These are phyloP conservation scores for Hymenoscyphus linearis DNA, from an alignment of 2,329 filamentous ascomycete genomes.

Conservation along the genomic window DNA sequence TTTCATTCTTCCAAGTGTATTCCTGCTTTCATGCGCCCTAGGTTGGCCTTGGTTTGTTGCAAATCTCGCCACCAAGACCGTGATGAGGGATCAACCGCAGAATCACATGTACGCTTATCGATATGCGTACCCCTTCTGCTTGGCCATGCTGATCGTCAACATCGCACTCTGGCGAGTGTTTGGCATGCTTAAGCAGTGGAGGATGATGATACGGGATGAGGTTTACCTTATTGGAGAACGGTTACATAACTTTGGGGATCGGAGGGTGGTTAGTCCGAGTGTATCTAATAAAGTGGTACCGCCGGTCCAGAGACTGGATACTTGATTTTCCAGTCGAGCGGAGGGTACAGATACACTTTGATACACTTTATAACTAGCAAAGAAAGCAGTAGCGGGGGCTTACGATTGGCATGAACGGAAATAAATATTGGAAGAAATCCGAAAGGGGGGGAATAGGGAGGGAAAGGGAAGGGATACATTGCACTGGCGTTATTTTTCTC, in stretches of 20 bases:
- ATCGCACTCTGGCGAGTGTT: conserved; percentile 49
- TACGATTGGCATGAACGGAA: neutral
- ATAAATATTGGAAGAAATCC: neutral
- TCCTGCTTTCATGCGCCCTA: conserved; percentile 59
- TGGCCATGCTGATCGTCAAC: conserved; percentile 35
- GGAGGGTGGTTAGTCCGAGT: conserved; percentile 17
- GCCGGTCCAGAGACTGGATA: conserved; percentile 26
- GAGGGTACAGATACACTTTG: neutral
- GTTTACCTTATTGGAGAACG: conserved; percentile 93
- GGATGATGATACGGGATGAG: conserved; percentile 80
- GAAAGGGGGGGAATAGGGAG: too few relatives aligned
- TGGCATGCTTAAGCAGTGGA: conserved; percentile 67
- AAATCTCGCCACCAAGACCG: conserved; percentile 41
- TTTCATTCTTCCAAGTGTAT: conserved; percentile 71
- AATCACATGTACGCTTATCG: conserved; percentile 42
- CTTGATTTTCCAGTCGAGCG: conserved; percentile 11
- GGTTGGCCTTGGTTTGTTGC: conserved; percentile 59
- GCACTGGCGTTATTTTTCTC: neutral
- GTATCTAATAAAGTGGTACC: conserved; percentile 10
- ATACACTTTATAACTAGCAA: neutral
- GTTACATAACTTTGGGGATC: conserved; percentile 82
- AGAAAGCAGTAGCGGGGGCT: neutral
- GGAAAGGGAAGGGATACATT: neutral
- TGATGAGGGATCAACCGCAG: conserved; percentile 26
- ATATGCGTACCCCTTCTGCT: conserved; percentile 66